A percentile compares a stretch with the other conserved stretches of the same genome.
Evolutionary conservation across 306 rosid genomes (phyloP).

Genomic region (Casuarina equisetifolia): DNA sequence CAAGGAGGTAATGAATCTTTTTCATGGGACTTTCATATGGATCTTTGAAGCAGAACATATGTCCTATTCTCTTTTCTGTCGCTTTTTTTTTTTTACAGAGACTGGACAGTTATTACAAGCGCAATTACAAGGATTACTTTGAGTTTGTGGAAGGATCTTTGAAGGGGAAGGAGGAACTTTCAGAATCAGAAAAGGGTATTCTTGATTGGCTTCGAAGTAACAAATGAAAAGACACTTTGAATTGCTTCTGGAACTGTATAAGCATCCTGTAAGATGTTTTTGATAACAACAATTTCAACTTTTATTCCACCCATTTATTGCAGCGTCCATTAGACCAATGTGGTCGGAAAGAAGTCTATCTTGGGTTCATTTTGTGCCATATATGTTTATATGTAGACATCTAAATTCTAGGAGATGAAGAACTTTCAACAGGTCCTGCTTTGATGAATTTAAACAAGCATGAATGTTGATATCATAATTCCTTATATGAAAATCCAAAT

Average conservation of each 20-base stretch:
- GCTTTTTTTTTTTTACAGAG: slow-evolving; percentile 46
- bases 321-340: neutral
- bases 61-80: neutral
- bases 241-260: neutral
- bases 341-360: neutral
- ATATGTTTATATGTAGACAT: neutral
- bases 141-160: slow-evolving; percentile 69
- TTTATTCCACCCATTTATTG: neutral
- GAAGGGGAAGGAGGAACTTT: slow-evolving; percentile 47
- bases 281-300: neutral
- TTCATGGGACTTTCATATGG: neutral
- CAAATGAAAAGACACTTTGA: slow-evolving; percentile 33
- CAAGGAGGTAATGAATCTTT: slow-evolving; percentile 60
- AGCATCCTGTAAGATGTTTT: slow-evolving; percentile 6
- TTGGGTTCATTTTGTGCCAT: neutral
- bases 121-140: slow-evolving; percentile 93
- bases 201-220: slow-evolving; percentile 79
- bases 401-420: neutral
- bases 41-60: neutral
- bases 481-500: neutral
- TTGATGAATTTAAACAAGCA: neutral
- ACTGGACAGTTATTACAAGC: slow-evolving; percentile 78
- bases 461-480: neutral
- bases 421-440: neutral
- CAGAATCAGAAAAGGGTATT: slow-evolving; percentile 80